A percentile compares a stretch with the other conserved stretches of the same genome.
These are phyloP conservation scores for Candida peoriensis DNA, from an alignment of 805 yeast species.

Conservation along the genomic window DNA sequence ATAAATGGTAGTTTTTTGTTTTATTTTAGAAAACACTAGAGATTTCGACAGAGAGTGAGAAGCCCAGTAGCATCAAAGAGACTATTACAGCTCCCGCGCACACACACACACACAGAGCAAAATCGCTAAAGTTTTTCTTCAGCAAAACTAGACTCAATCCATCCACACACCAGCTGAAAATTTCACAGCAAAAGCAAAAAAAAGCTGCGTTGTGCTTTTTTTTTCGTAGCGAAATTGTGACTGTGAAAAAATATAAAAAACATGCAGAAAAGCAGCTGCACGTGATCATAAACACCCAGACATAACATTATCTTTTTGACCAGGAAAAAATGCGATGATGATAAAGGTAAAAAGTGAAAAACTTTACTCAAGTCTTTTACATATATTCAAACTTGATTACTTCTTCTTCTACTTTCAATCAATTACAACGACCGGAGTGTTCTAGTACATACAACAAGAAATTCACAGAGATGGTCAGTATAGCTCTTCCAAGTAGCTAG, in stretches of 20 bases:
- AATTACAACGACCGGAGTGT: constrained; percentile 87
- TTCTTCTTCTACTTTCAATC: constrained; percentile 8
- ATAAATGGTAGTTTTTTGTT: too few relatives aligned
- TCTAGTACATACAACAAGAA: constrained; percentile 30
- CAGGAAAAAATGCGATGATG: neutral
- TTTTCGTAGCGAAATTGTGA: too few relatives aligned
- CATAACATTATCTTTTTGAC: neutral
- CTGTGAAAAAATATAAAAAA: too few relatives aligned
- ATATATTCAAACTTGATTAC: neutral
- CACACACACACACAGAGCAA: too few relatives aligned
- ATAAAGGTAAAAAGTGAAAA: neutral
- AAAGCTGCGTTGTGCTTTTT: neutral
- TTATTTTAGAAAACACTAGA: too few relatives aligned
- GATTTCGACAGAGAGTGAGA: too few relatives aligned
- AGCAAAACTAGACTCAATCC: too few relatives aligned
- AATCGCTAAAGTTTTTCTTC: too few relatives aligned
- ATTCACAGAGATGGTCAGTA: constrained; percentile 98
- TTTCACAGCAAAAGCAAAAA: too few relatives aligned
- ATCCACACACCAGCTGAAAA: too few relatives aligned
- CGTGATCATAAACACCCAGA: constrained; percentile 5
- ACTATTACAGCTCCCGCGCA: too few relatives aligned
- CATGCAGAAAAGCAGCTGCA: neutral
- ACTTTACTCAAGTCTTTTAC: neutral
- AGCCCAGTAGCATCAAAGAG: too few relatives aligned
- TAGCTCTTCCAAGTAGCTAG: constrained; percentile 13